Evolutionary conservation across 768 basidiomycete genomes (phyloP).

Genomic region (Agrocybe praecox): DNA sequence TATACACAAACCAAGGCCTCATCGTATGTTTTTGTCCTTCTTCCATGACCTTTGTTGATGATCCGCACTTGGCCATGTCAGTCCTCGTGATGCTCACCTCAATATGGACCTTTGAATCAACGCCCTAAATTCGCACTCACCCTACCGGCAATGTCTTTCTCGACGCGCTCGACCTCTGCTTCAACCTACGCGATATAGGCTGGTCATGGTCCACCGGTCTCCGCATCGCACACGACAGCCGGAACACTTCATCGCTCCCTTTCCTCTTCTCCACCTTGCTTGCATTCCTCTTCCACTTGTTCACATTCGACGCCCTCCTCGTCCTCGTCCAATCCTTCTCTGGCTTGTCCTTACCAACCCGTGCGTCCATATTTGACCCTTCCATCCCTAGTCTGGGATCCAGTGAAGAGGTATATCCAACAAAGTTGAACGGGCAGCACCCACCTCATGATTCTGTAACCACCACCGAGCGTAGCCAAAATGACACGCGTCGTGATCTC

Average conservation of each 20-base stretch:
- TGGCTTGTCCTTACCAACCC: slow-evolving; percentile 34
- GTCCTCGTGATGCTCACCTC: slow-evolving; percentile 37
- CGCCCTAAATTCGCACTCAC: slow-evolving; percentile 33
- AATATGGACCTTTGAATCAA: slow-evolving; percentile 40
- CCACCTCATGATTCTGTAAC: no score
- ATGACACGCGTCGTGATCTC: no score
- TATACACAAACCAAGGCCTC: slow-evolving; percentile 45
- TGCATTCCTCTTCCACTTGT: slow-evolving; percentile 33
- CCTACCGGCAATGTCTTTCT: slow-evolving; percentile 20
- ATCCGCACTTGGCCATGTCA: slow-evolving; percentile 37
- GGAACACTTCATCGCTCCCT: slow-evolving; percentile 36
- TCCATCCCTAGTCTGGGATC: slow-evolving; percentile 33
- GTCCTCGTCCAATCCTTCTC: slow-evolving; percentile 49
- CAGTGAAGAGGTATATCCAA: no score
- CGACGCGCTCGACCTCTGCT: slow-evolving; percentile 52
- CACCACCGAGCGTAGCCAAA: no score
- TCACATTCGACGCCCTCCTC: slow-evolving; percentile 48
- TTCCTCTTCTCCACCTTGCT: slow-evolving; percentile 39
- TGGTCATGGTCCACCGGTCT: slow-evolving; percentile 61
- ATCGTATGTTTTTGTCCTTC: slow-evolving; percentile 34
- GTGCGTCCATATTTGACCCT: slow-evolving; percentile 46
- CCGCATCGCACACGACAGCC: slow-evolving; percentile 41
- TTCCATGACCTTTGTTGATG: background rate
- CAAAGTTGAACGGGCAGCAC: no score
- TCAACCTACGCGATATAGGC: slow-evolving; percentile 57